Evolutionary conservation across 306 rosid genomes (phyloP), one percentile per base, ranked within the genome.

Genomic region (Trifolium repens): DNA sequence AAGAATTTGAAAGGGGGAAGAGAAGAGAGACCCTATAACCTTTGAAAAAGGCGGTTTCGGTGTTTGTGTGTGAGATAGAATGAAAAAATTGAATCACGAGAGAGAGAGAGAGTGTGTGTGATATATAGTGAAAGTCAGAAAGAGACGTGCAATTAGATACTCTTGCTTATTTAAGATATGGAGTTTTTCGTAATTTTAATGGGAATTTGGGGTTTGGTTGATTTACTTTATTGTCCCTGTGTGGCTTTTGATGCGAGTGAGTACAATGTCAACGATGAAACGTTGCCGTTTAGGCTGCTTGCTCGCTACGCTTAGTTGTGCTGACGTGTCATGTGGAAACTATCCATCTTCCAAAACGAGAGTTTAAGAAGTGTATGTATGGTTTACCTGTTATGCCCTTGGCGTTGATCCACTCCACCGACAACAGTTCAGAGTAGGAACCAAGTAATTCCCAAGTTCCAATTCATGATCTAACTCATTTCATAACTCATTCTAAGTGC

Each of bases 21-120:
- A 57, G 8, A 32, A 53, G 27, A 30, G 26, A 73, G 58, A 58
- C 47, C 47, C 55, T 42, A 30, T 66, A 30, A 19, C 44, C 72
- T 78, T 74, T 71, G 79, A 66, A 69, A 59, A 78, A 52, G 17
- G 80, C 71, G 73, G 79, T 55, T 59, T 67, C 57, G 79, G 71
- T 46, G 77, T 63, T 53, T 55, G 68, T 7, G 11, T 73, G 58
- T 9, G 15, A 54, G 12, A 27, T 17, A 16, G 16, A 79, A 74
- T 1, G 35, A 78, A 78, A 78, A 63, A 78, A 68, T n/a, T 44
- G 27, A 32, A 77, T 46, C 47, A 9, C 24, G 30, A 52, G 9
- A 11, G 44, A 72, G 42, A 72, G 42, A 17, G 16, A 12, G 81
- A 24, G 62, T 14, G 74, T 17, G 72, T 12, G 67, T 32, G 3